Conservation (phyloP, 2,329 filamentous ascomycete genomes). For the Aspergillus hiratsukae region DNA sequence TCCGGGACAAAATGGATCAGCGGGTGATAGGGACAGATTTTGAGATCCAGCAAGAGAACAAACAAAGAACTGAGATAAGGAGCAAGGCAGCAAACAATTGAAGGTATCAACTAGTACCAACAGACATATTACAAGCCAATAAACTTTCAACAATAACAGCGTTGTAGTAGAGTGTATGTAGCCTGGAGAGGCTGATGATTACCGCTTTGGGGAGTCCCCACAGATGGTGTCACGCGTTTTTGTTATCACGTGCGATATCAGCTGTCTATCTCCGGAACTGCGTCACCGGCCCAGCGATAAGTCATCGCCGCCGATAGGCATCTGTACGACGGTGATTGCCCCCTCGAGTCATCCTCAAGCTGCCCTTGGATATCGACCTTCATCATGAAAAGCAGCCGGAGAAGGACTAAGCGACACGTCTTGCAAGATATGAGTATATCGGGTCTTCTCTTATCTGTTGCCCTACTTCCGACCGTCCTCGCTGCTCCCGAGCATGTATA, state of each 20-base stretch:
- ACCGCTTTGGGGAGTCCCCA: background rate
- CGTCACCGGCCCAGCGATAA: constrained; percentile 17
- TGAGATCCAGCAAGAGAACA: background rate
- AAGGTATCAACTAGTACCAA: background rate
- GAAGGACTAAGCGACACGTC: constrained; percentile 12
- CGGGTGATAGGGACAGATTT: background rate
- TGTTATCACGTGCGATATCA: constrained; percentile 8
- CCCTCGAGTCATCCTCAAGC: constrained; percentile 8
- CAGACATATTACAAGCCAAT: background rate
- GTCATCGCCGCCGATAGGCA: background rate
- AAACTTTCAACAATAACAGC: background rate
- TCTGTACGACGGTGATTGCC: background rate
- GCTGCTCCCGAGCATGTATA: constrained; percentile 22
- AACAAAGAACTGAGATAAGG: background rate
- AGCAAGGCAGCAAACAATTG: background rate
- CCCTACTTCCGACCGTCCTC: constrained; percentile 17
- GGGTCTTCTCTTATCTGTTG: constrained; percentile 19
- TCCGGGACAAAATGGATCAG: constrained; percentile 1
- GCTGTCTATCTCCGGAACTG: constrained; percentile 19
- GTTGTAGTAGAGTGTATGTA: background rate
- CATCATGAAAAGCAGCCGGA: constrained; percentile 19
- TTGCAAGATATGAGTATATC: constrained; percentile 11
- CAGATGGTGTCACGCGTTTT: background rate
- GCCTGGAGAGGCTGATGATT: background rate
- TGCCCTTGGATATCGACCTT: constrained; percentile 11